These are phyloP conservation scores for Keithomyces neogunnii DNA, from an alignment of 2,329 filamentous ascomycete species.

Conservation along the genomic window DNA sequence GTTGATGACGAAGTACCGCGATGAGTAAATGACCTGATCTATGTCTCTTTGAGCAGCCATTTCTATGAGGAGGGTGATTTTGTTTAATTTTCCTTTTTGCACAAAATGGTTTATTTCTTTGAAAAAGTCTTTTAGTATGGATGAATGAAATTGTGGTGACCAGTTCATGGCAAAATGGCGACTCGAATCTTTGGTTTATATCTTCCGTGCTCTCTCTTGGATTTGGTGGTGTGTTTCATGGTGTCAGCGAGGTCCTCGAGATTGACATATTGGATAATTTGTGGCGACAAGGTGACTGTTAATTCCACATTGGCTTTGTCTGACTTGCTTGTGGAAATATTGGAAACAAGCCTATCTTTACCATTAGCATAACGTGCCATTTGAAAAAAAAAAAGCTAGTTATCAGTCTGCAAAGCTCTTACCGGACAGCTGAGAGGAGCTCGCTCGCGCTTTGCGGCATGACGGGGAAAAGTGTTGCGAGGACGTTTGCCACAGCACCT, in stretches of 20 bases:
- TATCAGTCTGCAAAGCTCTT: constrained; percentile 5
- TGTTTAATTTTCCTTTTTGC: no score
- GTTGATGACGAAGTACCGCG: constrained; percentile 14
- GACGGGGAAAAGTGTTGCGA: constrained; percentile 34
- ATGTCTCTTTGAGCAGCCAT: not conserved
- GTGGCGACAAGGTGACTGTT: constrained; percentile 23
- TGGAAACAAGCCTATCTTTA: constrained; percentile 6
- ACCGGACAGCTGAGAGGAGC: constrained; percentile 31
- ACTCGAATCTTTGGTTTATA: constrained; percentile 25
- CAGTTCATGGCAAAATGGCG: constrained; percentile 14
- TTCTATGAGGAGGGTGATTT: not conserved
- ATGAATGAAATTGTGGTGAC: not conserved
- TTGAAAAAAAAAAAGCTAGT: not conserved
- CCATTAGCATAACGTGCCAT: not conserved
- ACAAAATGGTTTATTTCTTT: no score
- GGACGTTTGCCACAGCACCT: constrained; percentile 36
- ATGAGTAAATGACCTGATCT: not conserved
- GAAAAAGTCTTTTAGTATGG: no score
- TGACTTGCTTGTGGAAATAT: constrained; percentile 9
- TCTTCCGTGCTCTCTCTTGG: constrained; percentile 19
- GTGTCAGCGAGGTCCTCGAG: constrained; percentile 23
- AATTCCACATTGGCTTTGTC: constrained; percentile 29
- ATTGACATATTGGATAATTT: constrained; percentile 21
- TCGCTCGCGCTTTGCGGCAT: constrained; percentile 27
- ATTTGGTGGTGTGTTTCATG: constrained; percentile 26